Percentiles rank a stretch among this genome's conserved stretches.
Conservation (phyloP, 2,329 filamentous ascomycete genomes). For the Didymella pomorum region DNA sequence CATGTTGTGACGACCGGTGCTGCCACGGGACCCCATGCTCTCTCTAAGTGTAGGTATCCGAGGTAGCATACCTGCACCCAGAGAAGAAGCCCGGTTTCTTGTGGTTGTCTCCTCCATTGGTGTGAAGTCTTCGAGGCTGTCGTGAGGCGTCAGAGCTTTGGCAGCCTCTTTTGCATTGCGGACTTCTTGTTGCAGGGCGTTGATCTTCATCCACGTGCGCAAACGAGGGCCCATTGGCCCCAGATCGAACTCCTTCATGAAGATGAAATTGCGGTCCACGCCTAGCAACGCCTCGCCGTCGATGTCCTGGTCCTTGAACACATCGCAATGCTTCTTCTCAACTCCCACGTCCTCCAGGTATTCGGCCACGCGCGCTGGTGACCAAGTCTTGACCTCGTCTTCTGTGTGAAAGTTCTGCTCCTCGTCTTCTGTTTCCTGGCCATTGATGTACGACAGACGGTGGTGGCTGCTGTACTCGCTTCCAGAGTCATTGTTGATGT, state of each 20-base stretch:
- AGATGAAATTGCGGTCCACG: slow-evolving; percentile 94
- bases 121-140: slow-evolving; percentile 30
- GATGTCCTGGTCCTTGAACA: slow-evolving; percentile 96
- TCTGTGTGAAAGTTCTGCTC: slow-evolving; percentile 74
- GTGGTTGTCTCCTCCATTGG: slow-evolving; percentile 49
- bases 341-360: slow-evolving; percentile 86
- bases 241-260: slow-evolving; percentile 93
- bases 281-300: slow-evolving; percentile 89
- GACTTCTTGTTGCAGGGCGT: slow-evolving; percentile 87
- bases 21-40: slow-evolving; percentile 38
- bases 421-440: slow-evolving; percentile 94
- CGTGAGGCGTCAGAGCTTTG: slow-evolving; percentile 49
- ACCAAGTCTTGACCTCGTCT: slow-evolving; percentile 81
- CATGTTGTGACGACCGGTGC: slow-evolving; percentile 36
- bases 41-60: slow-evolving; percentile 50
- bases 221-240: slow-evolving; percentile 88
- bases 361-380: slow-evolving; percentile 81
- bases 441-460: slow-evolving; percentile 88
- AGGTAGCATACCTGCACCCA: slow-evolving; percentile 48
- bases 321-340: slow-evolving; percentile 88
- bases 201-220: slow-evolving; percentile 97
- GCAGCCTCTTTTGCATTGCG: slow-evolving; percentile 60
- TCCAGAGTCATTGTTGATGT: slow-evolving; percentile 74
- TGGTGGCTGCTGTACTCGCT: slow-evolving; percentile 90
- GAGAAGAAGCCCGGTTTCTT: slow-evolving; percentile 58